Evolutionary conservation across 257 asterid species (phyloP), one percentile per base, ranked within the genome.

Genomic region (Petunia secreta): DNA sequence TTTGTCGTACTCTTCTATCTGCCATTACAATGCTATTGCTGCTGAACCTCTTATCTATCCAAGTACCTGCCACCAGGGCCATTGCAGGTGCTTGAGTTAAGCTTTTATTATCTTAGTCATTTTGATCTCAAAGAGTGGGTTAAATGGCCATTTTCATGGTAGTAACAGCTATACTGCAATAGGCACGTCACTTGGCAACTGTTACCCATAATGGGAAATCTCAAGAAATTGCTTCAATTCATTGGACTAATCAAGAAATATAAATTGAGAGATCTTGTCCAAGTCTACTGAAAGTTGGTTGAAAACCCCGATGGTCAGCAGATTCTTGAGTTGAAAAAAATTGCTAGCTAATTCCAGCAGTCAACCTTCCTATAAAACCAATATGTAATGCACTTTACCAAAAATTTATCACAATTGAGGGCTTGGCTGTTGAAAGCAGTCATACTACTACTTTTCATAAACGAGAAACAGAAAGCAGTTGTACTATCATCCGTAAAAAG

Each of bases 41-140:
- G 7, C 62, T 2, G 62, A 73, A 50, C 46, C 77, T 73, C 50
- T 48, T 71, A 14, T 71, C 50, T 71, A 25, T 36, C 16, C 44
- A 71, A 71, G 44, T 50, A 71, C 34, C 34, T 71, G 57, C 43
- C 25, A 10, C 59, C 77, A 25, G 46, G 77, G 9, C 59, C 77
- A 34, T 69, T 69, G 77, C 25, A 69, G 44, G 77, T 39, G 25
- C 9, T 71, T 9, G 59, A 50, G 77, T 71, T 71, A 25, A 48
- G 5, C 34, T 34, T 48, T 48, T 71, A 25, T 71, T 50, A 50
- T 34, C 34, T 5, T 69, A 48, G 6, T 60, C 62, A 71, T 3
- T 71, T 71, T 71, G 59, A 48, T 71, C 34, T 71, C 52, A 48
- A 48, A 48, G 11, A 10, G 34, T 25, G 11, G 58, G 41, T 71